Evolutionary conservation across 208 protist genomes (phyloP).

Genomic region (Leishmania guyanensis): DNA sequence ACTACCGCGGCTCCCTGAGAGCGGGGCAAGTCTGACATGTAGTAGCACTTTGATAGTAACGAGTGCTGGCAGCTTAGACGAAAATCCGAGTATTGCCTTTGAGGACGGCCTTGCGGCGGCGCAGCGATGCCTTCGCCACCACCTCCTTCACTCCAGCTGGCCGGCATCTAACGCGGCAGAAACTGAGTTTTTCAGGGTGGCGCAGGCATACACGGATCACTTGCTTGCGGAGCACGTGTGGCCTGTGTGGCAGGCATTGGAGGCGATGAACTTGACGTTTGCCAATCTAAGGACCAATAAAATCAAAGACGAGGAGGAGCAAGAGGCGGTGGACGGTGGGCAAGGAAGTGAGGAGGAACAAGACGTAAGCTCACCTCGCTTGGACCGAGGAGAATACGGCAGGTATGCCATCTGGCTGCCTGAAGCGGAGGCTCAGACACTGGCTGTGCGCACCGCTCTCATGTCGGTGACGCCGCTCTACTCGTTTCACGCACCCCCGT

Average conservation of each 20-base stretch:
- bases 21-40: conserved; percentile 15
- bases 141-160: neutral
- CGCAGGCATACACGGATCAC: conserved; percentile 15
- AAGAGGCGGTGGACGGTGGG: neutral
- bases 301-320: conserved; percentile 16
- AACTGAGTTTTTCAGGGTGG: neutral
- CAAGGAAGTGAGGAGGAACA: neutral
- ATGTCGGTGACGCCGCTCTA: conserved; percentile 43
- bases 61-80: neutral
- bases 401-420: conserved; percentile 17
- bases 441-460: conserved; percentile 22
- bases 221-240: conserved; percentile 44
- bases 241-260: conserved; percentile 49
- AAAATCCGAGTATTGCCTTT: neutral
- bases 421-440: conserved; percentile 16
- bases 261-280: conserved; percentile 41
- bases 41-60: conserved; percentile 12
- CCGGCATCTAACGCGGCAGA: neutral
- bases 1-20: conserved; percentile 39
- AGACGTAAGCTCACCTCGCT: neutral
- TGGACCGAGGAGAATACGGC: neutral
- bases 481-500: conserved; percentile 16
- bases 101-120: conserved; percentile 23
- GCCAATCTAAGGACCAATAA: neutral
- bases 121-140: conserved; percentile 9